Percentiles rank a stretch among this genome's conserved stretches.
Conservation (phyloP, 495 filamentous ascomycete genomes). For the Lepidopterella palustris region DNA sequence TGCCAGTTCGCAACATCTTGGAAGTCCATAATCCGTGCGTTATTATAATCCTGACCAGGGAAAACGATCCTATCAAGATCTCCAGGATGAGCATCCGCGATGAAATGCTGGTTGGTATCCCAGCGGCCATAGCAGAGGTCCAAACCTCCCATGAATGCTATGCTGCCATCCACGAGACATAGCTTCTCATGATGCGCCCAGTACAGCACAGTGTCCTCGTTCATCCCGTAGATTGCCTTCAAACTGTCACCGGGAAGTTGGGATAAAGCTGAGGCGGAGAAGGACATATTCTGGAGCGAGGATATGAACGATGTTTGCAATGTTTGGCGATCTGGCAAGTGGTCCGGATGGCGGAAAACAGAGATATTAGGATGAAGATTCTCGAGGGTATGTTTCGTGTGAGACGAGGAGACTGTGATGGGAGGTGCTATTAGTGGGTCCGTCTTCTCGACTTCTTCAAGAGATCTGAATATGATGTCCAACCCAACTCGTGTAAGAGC, state of each 20-base stretch:
- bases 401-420: slow-evolving; percentile 65
- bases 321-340: slow-evolving; percentile 64
- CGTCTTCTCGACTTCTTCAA: slow-evolving; percentile 40
- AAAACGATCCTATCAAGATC: slow-evolving; percentile 71
- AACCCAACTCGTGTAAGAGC: slow-evolving; percentile 35
- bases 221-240: slow-evolving; percentile 71
- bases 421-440: slow-evolving; percentile 42
- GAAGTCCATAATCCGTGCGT: slow-evolving; percentile 68
- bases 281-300: slow-evolving; percentile 47
- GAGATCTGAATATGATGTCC: slow-evolving; percentile 39
- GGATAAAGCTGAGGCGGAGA: slow-evolving; percentile 47
- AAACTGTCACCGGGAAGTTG: slow-evolving; percentile 60
- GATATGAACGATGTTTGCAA: slow-evolving; percentile 45
- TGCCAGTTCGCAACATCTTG: slow-evolving; percentile 76
- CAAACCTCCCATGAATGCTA: slow-evolving; percentile 86
- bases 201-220: slow-evolving; percentile 76
- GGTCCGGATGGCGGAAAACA: slow-evolving; percentile 90
- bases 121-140: slow-evolving; percentile 63
- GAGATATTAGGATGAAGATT: slow-evolving; percentile 76
- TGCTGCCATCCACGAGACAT: slow-evolving; percentile 68
- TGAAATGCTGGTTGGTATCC: slow-evolving; percentile 60
- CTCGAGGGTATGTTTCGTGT: slow-evolving; percentile 81
- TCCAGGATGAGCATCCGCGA: slow-evolving; percentile 77
- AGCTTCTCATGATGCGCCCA: slow-evolving; percentile 98
- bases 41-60: slow-evolving; percentile 93